Evolutionary conservation across 192 early-diverging fungal genomes (phyloP).

Genomic region (Backusella psychrophila): DNA sequence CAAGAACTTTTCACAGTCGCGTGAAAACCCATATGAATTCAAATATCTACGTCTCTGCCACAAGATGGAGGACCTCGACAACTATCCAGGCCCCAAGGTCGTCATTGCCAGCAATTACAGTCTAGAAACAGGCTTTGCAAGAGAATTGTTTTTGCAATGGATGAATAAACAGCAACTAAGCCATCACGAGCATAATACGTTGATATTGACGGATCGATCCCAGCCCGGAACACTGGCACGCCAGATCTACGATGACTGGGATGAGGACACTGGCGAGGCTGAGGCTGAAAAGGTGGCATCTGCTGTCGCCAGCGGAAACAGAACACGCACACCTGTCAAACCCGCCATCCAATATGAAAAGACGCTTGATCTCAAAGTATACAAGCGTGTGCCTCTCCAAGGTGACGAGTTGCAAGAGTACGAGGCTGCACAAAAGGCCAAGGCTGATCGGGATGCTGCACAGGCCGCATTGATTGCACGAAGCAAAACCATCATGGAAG

Average conservation of each 20-base stretch:
- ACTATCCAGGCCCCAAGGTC: conserved; percentile 73
- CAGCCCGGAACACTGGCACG: conserved; percentile 67
- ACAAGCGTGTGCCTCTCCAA: conserved; percentile 74
- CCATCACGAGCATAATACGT: conserved; percentile 46
- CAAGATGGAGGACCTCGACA: conserved; percentile 64
- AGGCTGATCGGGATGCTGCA: conserved; percentile 71
- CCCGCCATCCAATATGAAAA: conserved; percentile 30
- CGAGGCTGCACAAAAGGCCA: conserved; percentile 58
- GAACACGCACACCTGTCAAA: conserved; percentile 25
- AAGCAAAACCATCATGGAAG: conserved; percentile 72
- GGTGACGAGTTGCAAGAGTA: conserved; percentile 81
- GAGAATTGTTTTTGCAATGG: conserved; percentile 79
- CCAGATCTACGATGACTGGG: conserved; percentile 67
- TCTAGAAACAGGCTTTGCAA: conserved; percentile 80
- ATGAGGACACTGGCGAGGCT: conserved; percentile 37
- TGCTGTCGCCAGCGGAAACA: conserved; percentile 6
- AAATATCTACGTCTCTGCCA: conserved; percentile 71
- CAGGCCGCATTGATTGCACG: conserved; percentile 64
- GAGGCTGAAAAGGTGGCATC: conserved; percentile 22
- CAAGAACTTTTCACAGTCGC: conserved; percentile 63
- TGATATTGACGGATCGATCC: conserved; percentile 81
- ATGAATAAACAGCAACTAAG: conserved; percentile 24
- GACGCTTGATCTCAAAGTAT: conserved; percentile 38
- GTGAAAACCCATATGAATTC: conserved; percentile 90
- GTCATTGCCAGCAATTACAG: conserved; percentile 81